Evolutionary conservation across 495 filamentous ascomycete species (phyloP).

Genomic region (Barbatosphaeria neglecta): DNA sequence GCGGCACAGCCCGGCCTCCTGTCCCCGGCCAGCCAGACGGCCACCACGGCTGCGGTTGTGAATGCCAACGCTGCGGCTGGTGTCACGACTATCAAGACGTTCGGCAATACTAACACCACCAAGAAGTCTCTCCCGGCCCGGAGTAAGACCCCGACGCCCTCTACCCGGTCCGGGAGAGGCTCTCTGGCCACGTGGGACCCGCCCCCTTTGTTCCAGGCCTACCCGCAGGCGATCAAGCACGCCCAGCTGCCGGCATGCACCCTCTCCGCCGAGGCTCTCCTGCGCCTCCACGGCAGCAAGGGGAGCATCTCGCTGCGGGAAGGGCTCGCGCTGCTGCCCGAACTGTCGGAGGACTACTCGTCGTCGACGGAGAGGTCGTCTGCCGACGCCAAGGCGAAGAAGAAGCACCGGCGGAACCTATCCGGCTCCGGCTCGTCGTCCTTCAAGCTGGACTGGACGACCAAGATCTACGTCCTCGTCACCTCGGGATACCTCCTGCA

Average conservation of each 20-base stretch:
- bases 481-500: conserved; percentile 80
- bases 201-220: conserved; percentile 83
- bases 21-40: neutral
- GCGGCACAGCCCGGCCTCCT: neutral
- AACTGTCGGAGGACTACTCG: conserved; percentile 9
- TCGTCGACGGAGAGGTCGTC: conserved; percentile 15
- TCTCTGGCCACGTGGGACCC: conserved; percentile 50
- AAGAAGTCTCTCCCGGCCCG: conserved; percentile 21
- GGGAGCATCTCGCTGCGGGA: conserved; percentile 31
- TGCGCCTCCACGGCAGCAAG: conserved; percentile 47
- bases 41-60: neutral
- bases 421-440: conserved; percentile 54
- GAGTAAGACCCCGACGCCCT: conserved; percentile 7
- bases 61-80: neutral
- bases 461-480: conserved; percentile 72
- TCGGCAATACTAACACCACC: conserved; percentile 7
- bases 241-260: conserved; percentile 40
- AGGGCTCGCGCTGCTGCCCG: conserved; percentile 18
- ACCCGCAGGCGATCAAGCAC: conserved; percentile 62
- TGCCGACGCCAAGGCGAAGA: conserved; percentile 20
- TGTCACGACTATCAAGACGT: neutral
- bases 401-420: conserved; percentile 37
- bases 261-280: conserved; percentile 43
- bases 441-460: conserved; percentile 61
- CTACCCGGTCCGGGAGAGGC: conserved; percentile 3